Percentiles rank a stretch among this genome's conserved stretches.
phyloP scores from a whole-genome alignment of 139 green algal species.

The Ettlia oleoabundans region DNA sequence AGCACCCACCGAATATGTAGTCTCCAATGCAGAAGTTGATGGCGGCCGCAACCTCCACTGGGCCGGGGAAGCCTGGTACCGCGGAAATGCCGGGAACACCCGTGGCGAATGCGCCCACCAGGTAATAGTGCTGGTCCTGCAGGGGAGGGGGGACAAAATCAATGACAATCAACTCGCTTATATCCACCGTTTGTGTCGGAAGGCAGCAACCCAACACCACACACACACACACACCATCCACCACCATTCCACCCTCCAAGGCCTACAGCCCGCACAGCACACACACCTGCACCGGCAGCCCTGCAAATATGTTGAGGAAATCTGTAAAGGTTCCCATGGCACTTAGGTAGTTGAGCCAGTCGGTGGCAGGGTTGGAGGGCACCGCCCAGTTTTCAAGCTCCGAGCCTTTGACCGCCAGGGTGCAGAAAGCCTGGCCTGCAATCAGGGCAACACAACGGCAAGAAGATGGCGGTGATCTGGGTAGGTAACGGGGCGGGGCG shows the following conservation, averaged over 20 bases:
- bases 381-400: background rate
- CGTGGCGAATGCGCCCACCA: constrained; percentile 1
- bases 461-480: background rate
- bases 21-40: constrained; percentile 13
- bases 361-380: background rate
- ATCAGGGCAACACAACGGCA: no score
- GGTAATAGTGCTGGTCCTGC: background rate
- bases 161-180: no score
- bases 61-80: background rate
- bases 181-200: no score
- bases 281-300: constrained; percentile 1
- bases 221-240: no score
- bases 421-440: background rate
- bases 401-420: constrained; percentile 2
- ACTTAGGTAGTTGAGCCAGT: background rate
- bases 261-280: no score
- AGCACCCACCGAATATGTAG: constrained; percentile 2
- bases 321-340: background rate
- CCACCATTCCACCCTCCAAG: no score
- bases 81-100: background rate
- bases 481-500: background rate
- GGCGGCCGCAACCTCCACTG: background rate
- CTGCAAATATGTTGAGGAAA: constrained; percentile 3
- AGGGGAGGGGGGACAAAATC: no score
- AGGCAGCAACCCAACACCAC: no score